Evolutionary conservation across 805 yeast species (phyloP).

Genomic region (Hermanozyma aechmeae): DNA sequence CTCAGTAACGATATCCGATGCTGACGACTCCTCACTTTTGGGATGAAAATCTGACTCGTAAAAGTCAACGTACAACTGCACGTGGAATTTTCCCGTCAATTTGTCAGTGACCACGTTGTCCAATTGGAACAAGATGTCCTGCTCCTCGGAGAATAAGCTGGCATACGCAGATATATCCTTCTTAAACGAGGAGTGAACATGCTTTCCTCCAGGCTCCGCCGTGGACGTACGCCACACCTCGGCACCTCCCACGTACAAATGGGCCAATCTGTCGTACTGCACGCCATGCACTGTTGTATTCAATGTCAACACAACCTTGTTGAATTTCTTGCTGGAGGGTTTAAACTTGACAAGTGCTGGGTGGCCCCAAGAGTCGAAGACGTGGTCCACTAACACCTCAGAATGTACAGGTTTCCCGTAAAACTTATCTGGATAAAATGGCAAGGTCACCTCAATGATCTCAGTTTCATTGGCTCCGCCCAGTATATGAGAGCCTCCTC

Average conservation of each 20-base stretch:
- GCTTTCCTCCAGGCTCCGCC: constrained; percentile 42
- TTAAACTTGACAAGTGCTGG: constrained; percentile 35
- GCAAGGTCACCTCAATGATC: constrained; percentile 18
- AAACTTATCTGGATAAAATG: constrained; percentile 13
- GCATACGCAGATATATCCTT: constrained; percentile 60
- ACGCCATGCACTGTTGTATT: constrained; percentile 25
- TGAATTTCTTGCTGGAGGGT: constrained; percentile 24
- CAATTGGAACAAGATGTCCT: constrained; percentile 39
- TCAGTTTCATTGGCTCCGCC: too few relatives aligned
- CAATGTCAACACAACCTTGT: constrained; percentile 33
- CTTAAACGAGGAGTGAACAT: constrained; percentile 37
- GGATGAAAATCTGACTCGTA: constrained; percentile 17
- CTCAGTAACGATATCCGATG: constrained; percentile 1
- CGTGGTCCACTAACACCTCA: constrained; percentile 31
- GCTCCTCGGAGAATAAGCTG: constrained; percentile 36
- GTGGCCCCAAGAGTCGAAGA: constrained; percentile 56
- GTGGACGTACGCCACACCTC: constrained; percentile 77
- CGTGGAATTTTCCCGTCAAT: constrained; percentile 53
- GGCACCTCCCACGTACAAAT: constrained; percentile 49
- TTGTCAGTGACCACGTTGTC: constrained; percentile 48
- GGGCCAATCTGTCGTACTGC: constrained; percentile 54
- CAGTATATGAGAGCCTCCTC: too few relatives aligned
- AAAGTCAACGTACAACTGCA: constrained; percentile 42
- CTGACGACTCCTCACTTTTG: not conserved
- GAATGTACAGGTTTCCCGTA: constrained; percentile 29